Base-by-base conservation (phyloP, 805 yeast species). In the Myxozyma sirexii region DNA sequence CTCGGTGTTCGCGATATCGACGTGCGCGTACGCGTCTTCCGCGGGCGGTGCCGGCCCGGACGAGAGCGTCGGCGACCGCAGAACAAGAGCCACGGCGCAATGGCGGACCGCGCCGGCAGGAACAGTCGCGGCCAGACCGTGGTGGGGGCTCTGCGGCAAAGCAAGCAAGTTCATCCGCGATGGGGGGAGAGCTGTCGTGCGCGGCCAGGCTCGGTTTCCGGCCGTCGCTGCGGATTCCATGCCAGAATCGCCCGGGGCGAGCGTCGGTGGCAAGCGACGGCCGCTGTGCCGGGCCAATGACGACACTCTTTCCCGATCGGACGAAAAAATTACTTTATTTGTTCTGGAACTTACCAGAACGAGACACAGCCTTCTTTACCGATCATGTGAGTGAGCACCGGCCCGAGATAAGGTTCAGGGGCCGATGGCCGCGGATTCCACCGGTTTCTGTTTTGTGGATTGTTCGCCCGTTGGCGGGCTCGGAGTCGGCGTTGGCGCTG, bases 1-100 rank as follows among this genome's bases (percentile, higher is more conserved):
- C 50, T 75, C 76, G 4, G 72, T 48, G 12, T 24, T 35, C 8
- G 38, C 24, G 33, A 21, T 65, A n/a, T 55, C 60, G 8, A 55
- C 63, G 5, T 35, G 35, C 17, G 24, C 45, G 13, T 58, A 31
- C 51, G 55, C 55, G 46, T 24, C 39, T 12, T 41, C 46, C 47
- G 51, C 46, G 31, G 27, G 19, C n/a, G 33, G 17, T 4, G 43
- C 15, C 15, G 19, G 41, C 27, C 26, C 55, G 21, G 15, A 59
- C 54, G 35, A 56, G 52, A 31, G 63, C 57, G 13, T n/a, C n/a
- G n/a, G n/a, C n/a, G n/a, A n/a, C n/a, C n/a, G n/a, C n/a, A n/a
- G n/a, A n/a, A n/a, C n/a, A n/a, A n/a, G n/a, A n/a, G n/a, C n/a
- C n/a, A 59, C 63, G 3, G 63, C 54, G 10, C 60, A 44, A 23